Percentiles rank a stretch among this genome's conserved stretches.
phyloP scores from a whole-genome alignment of 371 early-diverging fungal genomes.

The Entomophthora muscae region DNA sequence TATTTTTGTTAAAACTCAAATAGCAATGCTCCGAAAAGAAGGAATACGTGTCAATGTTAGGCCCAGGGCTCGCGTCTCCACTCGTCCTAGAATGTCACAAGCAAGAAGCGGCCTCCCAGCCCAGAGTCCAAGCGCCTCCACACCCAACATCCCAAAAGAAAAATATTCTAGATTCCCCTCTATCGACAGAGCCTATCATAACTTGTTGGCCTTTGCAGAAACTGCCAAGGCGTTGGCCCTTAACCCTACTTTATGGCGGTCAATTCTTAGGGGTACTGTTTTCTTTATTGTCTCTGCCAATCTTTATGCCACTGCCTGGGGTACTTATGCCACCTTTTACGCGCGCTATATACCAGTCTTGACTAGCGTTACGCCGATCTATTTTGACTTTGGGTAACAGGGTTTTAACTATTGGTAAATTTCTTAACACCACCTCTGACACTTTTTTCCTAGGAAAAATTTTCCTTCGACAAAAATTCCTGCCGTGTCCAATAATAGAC shows the following conservation, averaged over 20 bases:
- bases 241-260: not conserved
- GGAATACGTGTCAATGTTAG: not conserved
- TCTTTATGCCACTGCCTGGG: conserved; percentile 1
- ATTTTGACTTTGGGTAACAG: conserved; percentile 5
- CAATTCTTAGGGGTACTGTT: not conserved
- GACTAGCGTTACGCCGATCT: not conserved
- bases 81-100: not conserved
- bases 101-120: not conserved
- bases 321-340: not conserved
- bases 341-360: not conserved
- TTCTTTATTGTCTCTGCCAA: not conserved
- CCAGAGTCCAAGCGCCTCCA: not conserved
- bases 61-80: not conserved
- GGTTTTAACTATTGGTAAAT: not conserved
- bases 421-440: no score
- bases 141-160: not conserved
- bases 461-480: not conserved
- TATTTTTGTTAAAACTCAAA: not conserved
- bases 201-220: not conserved
- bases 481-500: not conserved
- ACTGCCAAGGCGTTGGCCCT: not conserved
- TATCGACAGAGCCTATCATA: not conserved
- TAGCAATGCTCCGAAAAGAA: not conserved
- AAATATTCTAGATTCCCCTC: not conserved
- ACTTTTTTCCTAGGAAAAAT: not conserved